Percentiles rank a stretch among this genome's conserved stretches.
These are phyloP conservation scores for Neonectria punicea DNA, from an alignment of 2,329 filamentous ascomycete species.

Conservation along the genomic window DNA sequence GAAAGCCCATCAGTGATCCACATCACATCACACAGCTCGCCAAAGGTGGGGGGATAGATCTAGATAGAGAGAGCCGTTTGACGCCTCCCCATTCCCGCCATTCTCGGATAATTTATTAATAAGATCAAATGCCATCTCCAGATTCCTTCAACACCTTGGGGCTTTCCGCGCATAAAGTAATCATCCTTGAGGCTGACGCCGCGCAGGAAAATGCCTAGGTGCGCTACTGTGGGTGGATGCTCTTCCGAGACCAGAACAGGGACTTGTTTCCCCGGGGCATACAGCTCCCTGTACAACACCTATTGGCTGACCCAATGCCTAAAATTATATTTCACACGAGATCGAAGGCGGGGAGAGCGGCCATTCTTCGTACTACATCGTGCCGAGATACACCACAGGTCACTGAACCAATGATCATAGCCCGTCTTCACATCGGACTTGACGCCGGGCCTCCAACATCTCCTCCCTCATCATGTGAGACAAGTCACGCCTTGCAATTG, in stretches of 20 bases:
- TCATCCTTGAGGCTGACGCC: too few relatives aligned
- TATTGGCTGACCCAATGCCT: not conserved
- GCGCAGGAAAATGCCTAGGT: too few relatives aligned
- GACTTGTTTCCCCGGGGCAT: not conserved
- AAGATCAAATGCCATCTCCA: not conserved
- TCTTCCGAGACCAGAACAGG: not conserved
- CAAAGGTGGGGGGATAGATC: not conserved
- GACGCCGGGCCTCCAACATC: slow-evolving; percentile 5
- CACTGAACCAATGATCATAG: not conserved
- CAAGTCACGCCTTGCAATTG: slow-evolving; percentile 7
- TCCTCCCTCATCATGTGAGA: slow-evolving; percentile 4
- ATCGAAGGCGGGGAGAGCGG: not conserved
- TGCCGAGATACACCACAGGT: not conserved
- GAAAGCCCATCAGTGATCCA: not conserved
- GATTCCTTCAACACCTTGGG: not conserved
- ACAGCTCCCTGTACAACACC: too few relatives aligned
- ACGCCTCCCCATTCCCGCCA: not conserved
- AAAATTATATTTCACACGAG: not conserved
- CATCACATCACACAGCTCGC: not conserved
- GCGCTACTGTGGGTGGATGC: too few relatives aligned
- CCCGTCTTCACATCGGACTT: slow-evolving; percentile 8
- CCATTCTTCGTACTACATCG: not conserved
- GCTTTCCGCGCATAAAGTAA: not conserved
- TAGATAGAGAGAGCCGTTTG: too few relatives aligned
- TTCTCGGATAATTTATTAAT: not conserved